Evolutionary conservation across 805 yeast genomes (phyloP).

Genomic region (Candida yuanshanica): DNA sequence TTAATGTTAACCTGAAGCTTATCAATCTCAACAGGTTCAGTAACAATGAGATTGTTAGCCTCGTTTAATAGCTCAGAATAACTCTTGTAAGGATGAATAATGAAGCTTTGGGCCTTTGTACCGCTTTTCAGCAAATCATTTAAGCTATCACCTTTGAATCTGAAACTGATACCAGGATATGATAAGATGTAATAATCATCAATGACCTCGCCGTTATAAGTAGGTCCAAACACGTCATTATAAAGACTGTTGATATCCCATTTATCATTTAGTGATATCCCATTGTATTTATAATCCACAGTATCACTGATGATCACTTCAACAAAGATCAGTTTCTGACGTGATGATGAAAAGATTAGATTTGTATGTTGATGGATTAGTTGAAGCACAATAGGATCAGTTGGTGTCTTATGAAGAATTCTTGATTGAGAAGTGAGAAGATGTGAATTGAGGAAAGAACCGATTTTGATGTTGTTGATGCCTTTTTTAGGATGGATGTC

Average conservation of each 20-base stretch:
- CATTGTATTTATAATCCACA: background rate
- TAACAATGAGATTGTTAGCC: background rate
- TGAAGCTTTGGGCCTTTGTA: conserved; percentile 8
- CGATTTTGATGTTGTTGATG: background rate
- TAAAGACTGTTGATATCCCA: conserved; percentile 39
- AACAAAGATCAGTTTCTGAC: background rate
- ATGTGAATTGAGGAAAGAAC: background rate
- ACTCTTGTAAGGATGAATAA: conserved; percentile 10
- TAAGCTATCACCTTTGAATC: conserved; percentile 26
- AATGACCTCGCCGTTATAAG: conserved; percentile 46
- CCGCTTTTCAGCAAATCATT: conserved; percentile 7
- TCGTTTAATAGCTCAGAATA: conserved; percentile 23
- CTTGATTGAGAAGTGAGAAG: background rate
- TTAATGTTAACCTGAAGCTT: background rate
- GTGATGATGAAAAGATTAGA: background rate
- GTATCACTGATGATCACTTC: background rate
- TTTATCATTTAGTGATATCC: conserved; percentile 3
- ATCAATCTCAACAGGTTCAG: conserved; percentile 9
- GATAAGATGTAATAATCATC: conserved; percentile 30
- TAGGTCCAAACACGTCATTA: conserved; percentile 56
- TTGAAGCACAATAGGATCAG: background rate
- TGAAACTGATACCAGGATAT: conserved; percentile 53
- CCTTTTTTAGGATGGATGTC: background rate
- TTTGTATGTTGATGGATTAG: background rate
- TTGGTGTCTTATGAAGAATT: background rate